phyloP scores from a whole-genome alignment of 1,139 yeast species.

The Geotrichum cucujoidarum region DNA sequence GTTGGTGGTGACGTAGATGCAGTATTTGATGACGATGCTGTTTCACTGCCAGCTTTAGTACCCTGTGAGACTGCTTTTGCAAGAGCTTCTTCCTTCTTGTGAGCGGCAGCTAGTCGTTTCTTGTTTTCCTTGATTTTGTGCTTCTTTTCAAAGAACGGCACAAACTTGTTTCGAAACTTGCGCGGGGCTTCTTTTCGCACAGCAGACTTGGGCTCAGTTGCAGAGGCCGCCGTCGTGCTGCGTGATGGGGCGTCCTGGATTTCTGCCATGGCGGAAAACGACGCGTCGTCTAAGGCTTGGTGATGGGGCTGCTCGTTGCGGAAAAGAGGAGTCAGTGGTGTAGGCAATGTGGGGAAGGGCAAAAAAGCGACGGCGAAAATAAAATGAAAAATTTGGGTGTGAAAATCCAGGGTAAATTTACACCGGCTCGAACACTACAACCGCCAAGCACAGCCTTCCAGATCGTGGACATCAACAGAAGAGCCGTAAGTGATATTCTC shows the following conservation, averaged over 20 bases:
- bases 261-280: background rate
- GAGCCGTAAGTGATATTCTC: too few species aligned
- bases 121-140: slow-evolving; percentile 1
- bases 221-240: background rate
- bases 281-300: too few species aligned
- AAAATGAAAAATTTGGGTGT: background rate
- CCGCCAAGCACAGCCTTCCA: too few species aligned
- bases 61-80: background rate
- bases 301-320: background rate
- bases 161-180: slow-evolving; percentile 11
- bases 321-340: background rate
- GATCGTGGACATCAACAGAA: too few species aligned
- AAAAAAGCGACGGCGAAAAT: background rate
- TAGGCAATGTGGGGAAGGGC: background rate
- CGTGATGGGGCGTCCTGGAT: background rate
- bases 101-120: background rate
- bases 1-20: background rate
- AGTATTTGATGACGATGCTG: background rate
- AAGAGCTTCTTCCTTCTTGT: background rate
- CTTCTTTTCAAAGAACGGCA: slow-evolving; percentile 6
- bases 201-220: background rate
- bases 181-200: slow-evolving; percentile 7
- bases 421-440: too few species aligned
- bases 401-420: background rate
- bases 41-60: too few species aligned